Base-by-base conservation (phyloP, 2,329 filamentous ascomycete genomes). In the Dothiorella sarmentorum region DNA sequence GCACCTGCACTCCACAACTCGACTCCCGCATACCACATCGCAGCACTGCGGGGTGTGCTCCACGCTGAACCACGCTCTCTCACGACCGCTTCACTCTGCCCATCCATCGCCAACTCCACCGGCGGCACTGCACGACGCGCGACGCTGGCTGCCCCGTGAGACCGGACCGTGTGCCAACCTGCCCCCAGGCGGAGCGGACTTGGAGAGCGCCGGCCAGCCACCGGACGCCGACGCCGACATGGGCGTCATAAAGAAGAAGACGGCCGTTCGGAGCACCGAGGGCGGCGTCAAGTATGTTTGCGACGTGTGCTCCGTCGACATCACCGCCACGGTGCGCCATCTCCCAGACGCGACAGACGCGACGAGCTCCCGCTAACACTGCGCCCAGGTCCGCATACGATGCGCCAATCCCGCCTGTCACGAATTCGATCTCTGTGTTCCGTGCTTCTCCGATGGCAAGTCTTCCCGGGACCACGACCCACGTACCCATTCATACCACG, bases 181-280 rank as follows among this genome's bases (percentile, higher is more conserved):
- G 17, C 29, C 49, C 49, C 49, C 35, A 53, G 49, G 35, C 35
- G 33, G 49, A 42, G 49, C 49, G 53, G 38, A 43, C 38, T 43
- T 56, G 53, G 38, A 47, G 53, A 56, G 26, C 7, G 35, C 40
- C 45, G 18, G 33, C 24, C 49, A 53, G 29, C 35, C 55, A 38
- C 43, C 42, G 20, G 20, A 27, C 40, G 38, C 55, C 56, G 47
- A 52, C 33, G 40, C 29, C 64, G 69, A 65, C 65, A 97, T 97
- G 93, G 92, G 91, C 67, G 89, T 96, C 69, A 96, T 97, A 73
- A 89, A 92, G 72, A 97, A 97, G 81, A 97, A 97, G 79, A 94
- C 90, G 61, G 89, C 89, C 65, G 86, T 87, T 58, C 83, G 90
- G 69, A 90, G 90, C 63, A 91, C 88, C 53, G 91, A 97, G 71